Base-by-base conservation (phyloP, 371 early-diverging fungal species). In the Lichtheimia hyalospora region DNA sequence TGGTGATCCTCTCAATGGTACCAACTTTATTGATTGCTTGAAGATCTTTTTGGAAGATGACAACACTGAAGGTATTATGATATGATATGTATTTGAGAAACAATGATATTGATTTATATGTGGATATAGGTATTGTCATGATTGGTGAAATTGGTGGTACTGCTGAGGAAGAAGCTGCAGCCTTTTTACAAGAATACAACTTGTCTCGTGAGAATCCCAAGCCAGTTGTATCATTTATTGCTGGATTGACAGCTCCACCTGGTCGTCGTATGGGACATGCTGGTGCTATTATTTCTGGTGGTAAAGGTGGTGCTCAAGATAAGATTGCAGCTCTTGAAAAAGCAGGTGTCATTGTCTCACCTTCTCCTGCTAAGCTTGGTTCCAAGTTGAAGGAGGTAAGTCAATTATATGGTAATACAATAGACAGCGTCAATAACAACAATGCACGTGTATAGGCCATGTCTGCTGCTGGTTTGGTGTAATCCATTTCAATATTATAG, bases 1-100 rank as follows among this genome's bases (percentile, higher is more conserved):
- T 59, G 99, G 99, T 71, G 99, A 99, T 76, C 99, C 99, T 25
- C 96, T 99, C 89, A 97, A 97, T 81, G 99, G 99, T 54, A 95
- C 99, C 77, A 96, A 97, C 89, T 99, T 98, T 71, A 88, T 99
- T 61, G 98, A 99, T 78, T 92, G 94, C 81, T 83, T 99, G 43
- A 88, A 84, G 67, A 83, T 97, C 63, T 99, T 98, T 80, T 76
- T 99, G 74, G 88, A 93, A 49, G 98, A 99, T 80, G 89, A 91
- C 24, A 87, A 93, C 51, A 99, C 99, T 39, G 92, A 98, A 83
- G 98, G 96, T 83, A 75, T 61, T 28, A 6, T n/a, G n/a, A n/a
- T n/a, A n/a, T n/a, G 53, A 53, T 34, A n/a, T 3, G 14, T 39
- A 2, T n/a, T 42, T 54, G 2, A 20, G 20, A 24, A n/a, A 42